Evolutionary conservation across 2,329 filamentous ascomycete genomes (phyloP).

Genomic region (Hymenoscyphus fraxineus): DNA sequence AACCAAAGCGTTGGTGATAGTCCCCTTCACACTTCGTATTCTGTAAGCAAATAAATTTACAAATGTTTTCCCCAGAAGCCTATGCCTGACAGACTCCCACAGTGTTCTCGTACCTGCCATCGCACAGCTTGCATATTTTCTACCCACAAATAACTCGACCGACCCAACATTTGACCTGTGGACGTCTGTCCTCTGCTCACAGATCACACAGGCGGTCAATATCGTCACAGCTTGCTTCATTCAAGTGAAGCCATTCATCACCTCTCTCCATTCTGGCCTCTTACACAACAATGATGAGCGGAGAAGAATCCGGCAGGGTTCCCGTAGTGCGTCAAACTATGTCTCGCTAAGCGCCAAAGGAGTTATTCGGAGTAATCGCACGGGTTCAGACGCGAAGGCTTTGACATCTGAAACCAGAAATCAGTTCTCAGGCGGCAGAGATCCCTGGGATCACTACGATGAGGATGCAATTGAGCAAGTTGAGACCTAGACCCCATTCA

Average conservation of each 20-base stretch:
- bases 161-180: constrained; percentile 7
- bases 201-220: constrained; percentile 5
- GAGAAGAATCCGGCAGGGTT: neutral
- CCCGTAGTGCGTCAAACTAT: neutral
- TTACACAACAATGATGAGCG: constrained; percentile 6
- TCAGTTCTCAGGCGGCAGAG: constrained; percentile 1
- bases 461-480: constrained; percentile 1
- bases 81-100: neutral
- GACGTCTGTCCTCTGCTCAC: constrained; percentile 4
- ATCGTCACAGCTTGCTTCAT: constrained; percentile 8
- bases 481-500: neutral
- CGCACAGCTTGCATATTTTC: constrained; percentile 4
- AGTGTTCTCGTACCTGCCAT: constrained; percentile 6
- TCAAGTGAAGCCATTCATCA: constrained; percentile 4
- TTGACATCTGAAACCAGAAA: neutral
- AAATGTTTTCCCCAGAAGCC: neutral
- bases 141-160: constrained; percentile 3
- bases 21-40: constrained; percentile 5
- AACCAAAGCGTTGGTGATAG: constrained; percentile 2
- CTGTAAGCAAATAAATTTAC: constrained; percentile 6
- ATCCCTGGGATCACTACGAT: constrained; percentile 3
- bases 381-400: neutral
- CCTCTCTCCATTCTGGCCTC: constrained; percentile 1
- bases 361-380: neutral
- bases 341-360: constrained; percentile 1